phyloP scores from a whole-genome alignment of 768 basidiomycete species.

The Antrodiella citrinella region DNA sequence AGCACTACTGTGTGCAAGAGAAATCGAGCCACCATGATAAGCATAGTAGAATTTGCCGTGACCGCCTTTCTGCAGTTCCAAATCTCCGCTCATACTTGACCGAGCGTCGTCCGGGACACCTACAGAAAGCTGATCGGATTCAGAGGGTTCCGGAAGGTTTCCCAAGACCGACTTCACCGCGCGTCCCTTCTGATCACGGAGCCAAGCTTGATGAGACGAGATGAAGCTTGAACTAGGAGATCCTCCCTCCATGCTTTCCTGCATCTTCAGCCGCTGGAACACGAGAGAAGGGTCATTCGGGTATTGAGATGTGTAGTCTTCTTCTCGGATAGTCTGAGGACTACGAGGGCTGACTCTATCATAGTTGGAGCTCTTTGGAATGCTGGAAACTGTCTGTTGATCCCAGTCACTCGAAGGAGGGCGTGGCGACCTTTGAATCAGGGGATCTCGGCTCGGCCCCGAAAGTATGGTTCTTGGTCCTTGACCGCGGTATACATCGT shows the following conservation, averaged over 20 bases:
- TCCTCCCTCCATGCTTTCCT: conserved; percentile 26
- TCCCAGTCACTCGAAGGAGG: conserved; percentile 14
- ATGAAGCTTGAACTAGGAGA: conserved; percentile 30
- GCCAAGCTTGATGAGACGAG: conserved; percentile 54
- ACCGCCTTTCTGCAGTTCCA: conserved; percentile 58
- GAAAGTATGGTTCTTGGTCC: conserved; percentile 20
- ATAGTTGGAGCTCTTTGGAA: conserved; percentile 9
- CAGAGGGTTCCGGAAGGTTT: conserved; percentile 46
- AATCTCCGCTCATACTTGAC: conserved; percentile 47
- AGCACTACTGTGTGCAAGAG: conserved; percentile 29
- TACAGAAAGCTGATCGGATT: conserved; percentile 34
- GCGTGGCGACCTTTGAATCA: conserved; percentile 4
- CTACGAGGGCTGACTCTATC: not conserved
- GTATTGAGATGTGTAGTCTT: not conserved
- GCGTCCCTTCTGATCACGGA: conserved; percentile 73
- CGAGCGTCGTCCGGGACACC: conserved; percentile 23
- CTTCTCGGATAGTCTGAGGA: conserved; percentile 1
- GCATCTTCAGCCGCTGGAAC: conserved; percentile 48
- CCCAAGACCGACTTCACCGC: conserved; percentile 56
- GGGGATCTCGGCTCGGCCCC: conserved; percentile 17
- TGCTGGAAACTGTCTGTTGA: conserved; percentile 13
- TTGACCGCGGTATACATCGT: conserved; percentile 14
- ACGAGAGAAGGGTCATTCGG: conserved; percentile 9
- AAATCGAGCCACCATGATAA: conserved; percentile 39
- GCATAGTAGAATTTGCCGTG: conserved; percentile 74